A percentile compares a stretch with the other conserved stretches of the same genome.
phyloP scores from a whole-genome alignment of 768 basidiomycete genomes.

The Pisolithus orientalis region DNA sequence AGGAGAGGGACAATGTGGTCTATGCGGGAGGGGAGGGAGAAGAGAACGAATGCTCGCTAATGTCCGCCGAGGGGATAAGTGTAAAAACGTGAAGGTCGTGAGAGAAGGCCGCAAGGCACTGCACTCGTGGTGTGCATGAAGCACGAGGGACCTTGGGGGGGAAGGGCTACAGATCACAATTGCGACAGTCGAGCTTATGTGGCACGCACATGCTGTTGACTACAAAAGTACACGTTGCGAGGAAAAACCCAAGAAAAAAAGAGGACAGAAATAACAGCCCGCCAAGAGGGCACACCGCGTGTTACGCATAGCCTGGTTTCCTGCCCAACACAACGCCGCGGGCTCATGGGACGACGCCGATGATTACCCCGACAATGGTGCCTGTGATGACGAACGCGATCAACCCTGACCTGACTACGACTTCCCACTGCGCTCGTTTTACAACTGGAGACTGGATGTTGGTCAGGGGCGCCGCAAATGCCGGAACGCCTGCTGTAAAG shows the following conservation, averaged over 20 bases:
- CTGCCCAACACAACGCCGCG: neutral
- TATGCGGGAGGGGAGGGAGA: too few species aligned
- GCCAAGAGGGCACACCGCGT: neutral
- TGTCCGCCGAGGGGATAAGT: too few species aligned
- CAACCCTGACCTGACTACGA: conserved; percentile 55
- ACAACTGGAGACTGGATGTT: conserved; percentile 63
- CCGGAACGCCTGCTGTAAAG: conserved; percentile 46
- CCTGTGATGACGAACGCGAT: conserved; percentile 38
- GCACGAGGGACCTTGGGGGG: too few species aligned
- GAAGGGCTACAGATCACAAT: too few species aligned
- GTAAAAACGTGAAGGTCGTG: too few species aligned
- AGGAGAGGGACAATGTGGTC: too few species aligned
- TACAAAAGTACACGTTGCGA: neutral
- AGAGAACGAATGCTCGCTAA: too few species aligned
- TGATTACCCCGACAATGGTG: conserved; percentile 24
- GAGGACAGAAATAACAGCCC: neutral
- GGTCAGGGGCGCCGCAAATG: conserved; percentile 67
- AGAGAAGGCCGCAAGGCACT: too few species aligned
- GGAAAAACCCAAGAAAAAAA: neutral
- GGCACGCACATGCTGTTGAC: neutral
- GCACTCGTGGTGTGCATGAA: too few species aligned
- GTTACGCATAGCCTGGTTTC: neutral
- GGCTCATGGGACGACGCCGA: conserved; percentile 21
- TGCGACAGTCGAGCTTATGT: too few species aligned
- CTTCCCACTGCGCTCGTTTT: conserved; percentile 80